phyloP scores from a whole-genome alignment of 257 asterid species.

The Scutellaria baicalensis region DNA sequence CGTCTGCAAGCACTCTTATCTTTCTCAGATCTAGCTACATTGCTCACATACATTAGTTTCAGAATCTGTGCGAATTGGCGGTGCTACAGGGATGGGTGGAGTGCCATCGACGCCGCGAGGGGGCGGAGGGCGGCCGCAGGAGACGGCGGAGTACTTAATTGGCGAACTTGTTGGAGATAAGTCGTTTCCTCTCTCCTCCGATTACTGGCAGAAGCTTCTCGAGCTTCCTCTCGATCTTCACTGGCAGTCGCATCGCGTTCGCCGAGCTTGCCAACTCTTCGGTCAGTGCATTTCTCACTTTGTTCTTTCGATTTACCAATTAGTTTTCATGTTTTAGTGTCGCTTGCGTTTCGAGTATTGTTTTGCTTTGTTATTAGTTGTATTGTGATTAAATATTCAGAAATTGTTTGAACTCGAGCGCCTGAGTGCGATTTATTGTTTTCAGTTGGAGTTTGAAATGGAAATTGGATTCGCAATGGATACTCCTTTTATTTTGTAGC shows the following conservation, averaged over 20 bases:
- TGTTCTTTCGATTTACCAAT: not conserved
- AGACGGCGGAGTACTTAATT: constrained; percentile 72
- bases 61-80: not conserved
- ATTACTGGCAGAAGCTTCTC: constrained; percentile 97
- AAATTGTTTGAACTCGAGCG: not conserved
- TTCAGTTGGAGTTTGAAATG: not conserved
- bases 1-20: constrained; percentile 11
- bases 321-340: not conserved
- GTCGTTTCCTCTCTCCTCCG: constrained; percentile 73
- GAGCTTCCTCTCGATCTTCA: constrained; percentile 80
- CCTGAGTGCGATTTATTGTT: not conserved
- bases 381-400: not conserved
- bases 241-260: constrained; percentile 74
- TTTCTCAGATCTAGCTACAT: constrained; percentile 26
- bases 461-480: not conserved
- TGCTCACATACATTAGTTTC: not conserved
- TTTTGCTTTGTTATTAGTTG: not conserved
- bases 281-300: constrained; percentile 42
- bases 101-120: constrained; percentile 80
- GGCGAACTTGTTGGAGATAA: constrained; percentile 72
- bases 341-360: not conserved
- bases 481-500: not conserved
- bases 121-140: constrained; percentile 60
- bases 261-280: constrained; percentile 66
- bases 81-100: constrained; percentile 64